Evolutionary conservation across 2,329 filamentous ascomycete genomes (phyloP), one percentile per base, ranked within the genome.

Genomic region (Hortaea werneckii): DNA sequence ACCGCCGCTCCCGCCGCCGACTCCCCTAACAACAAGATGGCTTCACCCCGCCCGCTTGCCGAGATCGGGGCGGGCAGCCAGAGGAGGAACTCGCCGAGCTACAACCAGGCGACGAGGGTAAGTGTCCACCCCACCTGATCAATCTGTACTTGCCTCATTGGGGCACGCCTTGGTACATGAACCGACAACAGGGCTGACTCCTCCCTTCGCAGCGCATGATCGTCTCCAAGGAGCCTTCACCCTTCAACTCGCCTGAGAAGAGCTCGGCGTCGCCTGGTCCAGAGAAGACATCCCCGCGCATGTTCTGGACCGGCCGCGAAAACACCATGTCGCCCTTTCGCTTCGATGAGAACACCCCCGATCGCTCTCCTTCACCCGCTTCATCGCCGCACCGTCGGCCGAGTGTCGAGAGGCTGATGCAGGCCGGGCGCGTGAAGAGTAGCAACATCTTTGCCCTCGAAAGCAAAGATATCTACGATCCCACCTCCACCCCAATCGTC

Each of bases 401-500:
- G 40, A 96, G 90, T 12, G 89, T 98, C 55, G 92, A 98, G 75
- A 89, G 89, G 61, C 76, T 98, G 49, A 94, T 95, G 70, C 87
- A 83, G 64, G 89, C 88, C 29, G 95, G 90, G 45, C 85, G 92
- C 50, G 92, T 98, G 59, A 95, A 90, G 76, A 96, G 95, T 72
- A 95, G 90, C 76, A 94, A 83, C 70, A 95, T 96, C 75, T 87
- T 95, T 64, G 88, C 87, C 37, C 83, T 89, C 45, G 89, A 95
- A 68, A 84, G 88, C 62, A 89, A 89, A 69, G 80, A 88, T 65
- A 85, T 94, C 71, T 95, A 95, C 72, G 87, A 95, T 65, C 87
- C 89, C 28, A 77, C 83, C 46, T 79, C 80, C 54, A 69, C 88
- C 45, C 83, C 85, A 40, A 75, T 85, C 48, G 77, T 94, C 50